Evolutionary conservation across 2,329 filamentous ascomycete species (phyloP).

Genomic region (Cercospora canescens): DNA sequence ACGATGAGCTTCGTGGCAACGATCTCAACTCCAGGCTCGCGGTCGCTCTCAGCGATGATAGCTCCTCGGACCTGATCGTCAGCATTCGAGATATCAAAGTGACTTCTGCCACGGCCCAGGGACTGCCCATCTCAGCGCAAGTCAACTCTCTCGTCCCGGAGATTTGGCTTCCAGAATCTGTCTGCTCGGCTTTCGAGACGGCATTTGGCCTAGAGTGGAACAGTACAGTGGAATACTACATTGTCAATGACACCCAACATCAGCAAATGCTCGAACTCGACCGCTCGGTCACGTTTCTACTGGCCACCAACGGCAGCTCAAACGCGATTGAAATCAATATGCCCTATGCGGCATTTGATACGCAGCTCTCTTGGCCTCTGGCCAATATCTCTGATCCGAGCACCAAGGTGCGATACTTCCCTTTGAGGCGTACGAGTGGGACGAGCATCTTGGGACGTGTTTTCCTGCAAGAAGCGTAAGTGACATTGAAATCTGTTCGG

Average conservation of each 20-base stretch:
- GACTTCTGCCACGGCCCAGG: constrained; percentile 31
- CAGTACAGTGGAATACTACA: constrained; percentile 37
- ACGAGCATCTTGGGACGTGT: constrained; percentile 29
- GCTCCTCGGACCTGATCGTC: constrained; percentile 26
- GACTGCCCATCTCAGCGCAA: constrained; percentile 39
- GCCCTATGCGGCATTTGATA: constrained; percentile 35
- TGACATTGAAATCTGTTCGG: not conserved
- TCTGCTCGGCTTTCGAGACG: constrained; percentile 43
- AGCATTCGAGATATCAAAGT: constrained; percentile 23
- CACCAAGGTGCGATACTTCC: constrained; percentile 25
- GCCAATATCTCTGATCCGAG: constrained; percentile 42
- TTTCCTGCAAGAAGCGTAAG: constrained; percentile 35
- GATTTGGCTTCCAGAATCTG: constrained; percentile 40
- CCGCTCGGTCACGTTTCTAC: constrained; percentile 39
- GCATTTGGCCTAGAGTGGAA: constrained; percentile 44
- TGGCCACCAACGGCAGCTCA: constrained; percentile 4
- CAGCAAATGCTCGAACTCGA: constrained; percentile 32
- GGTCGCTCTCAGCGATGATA: constrained; percentile 34
- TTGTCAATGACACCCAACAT: constrained; percentile 42
- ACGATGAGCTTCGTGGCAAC: constrained; percentile 40
- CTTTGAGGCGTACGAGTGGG: constrained; percentile 25
- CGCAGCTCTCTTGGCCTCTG: constrained; percentile 20
- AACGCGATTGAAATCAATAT: constrained; percentile 21
- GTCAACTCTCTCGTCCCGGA: constrained; percentile 44
- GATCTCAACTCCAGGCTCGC: constrained; percentile 39